phyloP scores from a whole-genome alignment of 805 yeast genomes.

The Teunomyces gatunensis region DNA sequence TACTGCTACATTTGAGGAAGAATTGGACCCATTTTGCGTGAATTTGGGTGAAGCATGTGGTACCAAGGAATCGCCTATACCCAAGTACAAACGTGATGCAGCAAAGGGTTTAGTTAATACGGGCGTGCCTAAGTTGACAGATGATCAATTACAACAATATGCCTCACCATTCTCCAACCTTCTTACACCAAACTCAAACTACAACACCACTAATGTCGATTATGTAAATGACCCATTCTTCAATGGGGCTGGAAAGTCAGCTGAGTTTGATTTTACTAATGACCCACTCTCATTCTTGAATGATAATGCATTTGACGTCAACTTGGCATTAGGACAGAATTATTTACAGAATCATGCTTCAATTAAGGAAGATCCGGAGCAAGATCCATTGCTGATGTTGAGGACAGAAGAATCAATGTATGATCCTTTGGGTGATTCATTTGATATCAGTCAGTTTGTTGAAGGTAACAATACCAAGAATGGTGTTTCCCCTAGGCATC shows the following conservation, averaged over 20 bases:
- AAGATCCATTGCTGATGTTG: conserved; percentile 42
- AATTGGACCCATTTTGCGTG: conserved; percentile 71
- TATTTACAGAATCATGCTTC: neutral
- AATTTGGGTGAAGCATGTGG: conserved; percentile 83
- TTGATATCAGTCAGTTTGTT: conserved; percentile 38
- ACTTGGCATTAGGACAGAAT: conserved; percentile 43
- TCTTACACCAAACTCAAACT: conserved; percentile 17
- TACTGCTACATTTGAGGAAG: conserved; percentile 53
- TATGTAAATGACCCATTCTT: conserved; percentile 18
- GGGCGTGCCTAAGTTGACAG: neutral
- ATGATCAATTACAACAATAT: conserved; percentile 7
- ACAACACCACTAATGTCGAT: conserved; percentile 17
- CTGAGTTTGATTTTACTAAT: conserved; percentile 6
- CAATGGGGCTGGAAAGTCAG: conserved; percentile 6
- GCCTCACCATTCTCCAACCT: conserved; percentile 21
- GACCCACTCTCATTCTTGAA: conserved; percentile 50
- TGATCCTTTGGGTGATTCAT: conserved; percentile 48
- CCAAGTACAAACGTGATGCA: conserved; percentile 36
- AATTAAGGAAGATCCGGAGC: conserved; percentile 6
- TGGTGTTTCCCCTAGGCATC: neutral
- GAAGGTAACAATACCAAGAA: conserved; percentile 15
- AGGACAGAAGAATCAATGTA: conserved; percentile 56
- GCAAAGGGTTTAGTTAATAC: conserved; percentile 1
- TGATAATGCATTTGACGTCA: conserved; percentile 52
- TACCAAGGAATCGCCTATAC: conserved; percentile 63